Evolutionary conservation across 768 basidiomycete genomes (phyloP).

Genomic region (Tulasnella sp.): DNA sequence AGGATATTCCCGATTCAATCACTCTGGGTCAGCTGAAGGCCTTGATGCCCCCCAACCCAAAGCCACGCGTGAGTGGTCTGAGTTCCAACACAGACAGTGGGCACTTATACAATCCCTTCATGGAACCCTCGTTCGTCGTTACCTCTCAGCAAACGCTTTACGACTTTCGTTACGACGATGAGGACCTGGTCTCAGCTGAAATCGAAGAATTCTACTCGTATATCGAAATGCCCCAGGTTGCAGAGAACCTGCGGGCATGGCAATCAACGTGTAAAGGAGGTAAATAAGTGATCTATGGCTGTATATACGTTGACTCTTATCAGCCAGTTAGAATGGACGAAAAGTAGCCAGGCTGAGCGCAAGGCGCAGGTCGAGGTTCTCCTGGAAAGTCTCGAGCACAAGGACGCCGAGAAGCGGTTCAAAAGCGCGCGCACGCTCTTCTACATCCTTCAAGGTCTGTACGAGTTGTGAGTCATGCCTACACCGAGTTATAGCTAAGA

Average conservation of each 20-base stretch:
- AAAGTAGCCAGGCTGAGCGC: constrained; percentile 45
- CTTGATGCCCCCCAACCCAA: constrained; percentile 20
- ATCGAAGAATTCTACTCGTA: constrained; percentile 98
- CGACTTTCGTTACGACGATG: constrained; percentile 91
- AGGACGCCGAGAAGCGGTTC: constrained; percentile 72
- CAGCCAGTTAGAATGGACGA: constrained; percentile 67
- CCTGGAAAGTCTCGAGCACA: constrained; percentile 78
- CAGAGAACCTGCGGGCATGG: constrained; percentile 80
- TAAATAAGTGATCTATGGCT: constrained; percentile 27
- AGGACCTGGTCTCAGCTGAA: constrained; percentile 90
- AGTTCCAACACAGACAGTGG: background rate
- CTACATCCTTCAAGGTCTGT: constrained; percentile 80
- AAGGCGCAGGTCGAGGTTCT: constrained; percentile 66
- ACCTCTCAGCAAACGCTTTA: constrained; percentile 60
- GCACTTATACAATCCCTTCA: background rate
- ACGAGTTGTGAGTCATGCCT: background rate
- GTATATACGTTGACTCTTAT: constrained; percentile 19
- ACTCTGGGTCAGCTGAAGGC: constrained; percentile 26
- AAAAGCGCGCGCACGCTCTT: constrained; percentile 75
- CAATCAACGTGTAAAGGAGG: constrained; percentile 70
- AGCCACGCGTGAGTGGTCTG: constrained; percentile 21
- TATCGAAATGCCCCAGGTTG: constrained; percentile 84
- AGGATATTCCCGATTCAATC: constrained; percentile 22
- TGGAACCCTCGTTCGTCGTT: background rate
- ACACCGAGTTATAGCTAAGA: background rate